Percentiles rank a stretch among this genome's conserved stretches.
Conservation (phyloP, 2,329 filamentous ascomycete species). For the Cytospora schulzeri region DNA sequence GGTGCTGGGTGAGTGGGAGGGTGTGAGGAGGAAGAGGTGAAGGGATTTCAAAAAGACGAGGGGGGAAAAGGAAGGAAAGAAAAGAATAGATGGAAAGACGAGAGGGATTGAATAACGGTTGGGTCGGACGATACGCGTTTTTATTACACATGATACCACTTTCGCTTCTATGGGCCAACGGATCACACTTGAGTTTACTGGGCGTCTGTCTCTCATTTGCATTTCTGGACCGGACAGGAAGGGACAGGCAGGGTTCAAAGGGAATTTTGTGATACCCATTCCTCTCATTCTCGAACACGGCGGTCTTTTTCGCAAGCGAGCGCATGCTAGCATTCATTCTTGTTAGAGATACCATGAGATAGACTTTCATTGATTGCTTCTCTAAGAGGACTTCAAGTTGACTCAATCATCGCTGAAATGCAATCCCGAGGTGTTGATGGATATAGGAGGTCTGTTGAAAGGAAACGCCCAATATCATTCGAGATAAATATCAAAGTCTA, state of each 20-base stretch:
- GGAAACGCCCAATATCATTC: neutral
- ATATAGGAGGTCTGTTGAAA: neutral
- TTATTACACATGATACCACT: slow-evolving; percentile 23
- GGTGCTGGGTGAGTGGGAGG: slow-evolving; percentile 53
- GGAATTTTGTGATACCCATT: slow-evolving; percentile 20
- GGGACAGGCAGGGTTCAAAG: slow-evolving; percentile 9
- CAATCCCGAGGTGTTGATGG: neutral
- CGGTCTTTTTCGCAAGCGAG: neutral
- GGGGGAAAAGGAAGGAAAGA: neutral
- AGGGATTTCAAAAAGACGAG: slow-evolving; percentile 23
- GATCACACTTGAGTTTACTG: neutral
- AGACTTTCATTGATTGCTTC: slow-evolving; percentile 4
- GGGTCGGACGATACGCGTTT: slow-evolving; percentile 11
- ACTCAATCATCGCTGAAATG: neutral
- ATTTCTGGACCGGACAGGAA: slow-evolving; percentile 12
- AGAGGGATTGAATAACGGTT: neutral
- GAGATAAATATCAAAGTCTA: slow-evolving; percentile 30
- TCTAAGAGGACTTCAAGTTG: neutral
- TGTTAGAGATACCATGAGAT: slow-evolving; percentile 9
- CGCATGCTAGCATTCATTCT: slow-evolving; percentile 9
- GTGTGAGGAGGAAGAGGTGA: slow-evolving; percentile 50
- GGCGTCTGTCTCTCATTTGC: neutral
- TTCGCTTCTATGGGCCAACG: slow-evolving; percentile 19
- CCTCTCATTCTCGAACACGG: slow-evolving; percentile 22
- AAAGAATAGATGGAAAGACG: neutral